Conservation (phyloP, 2,329 filamentous ascomycete genomes). For the Colletotrichum orchidophilum region DNA sequence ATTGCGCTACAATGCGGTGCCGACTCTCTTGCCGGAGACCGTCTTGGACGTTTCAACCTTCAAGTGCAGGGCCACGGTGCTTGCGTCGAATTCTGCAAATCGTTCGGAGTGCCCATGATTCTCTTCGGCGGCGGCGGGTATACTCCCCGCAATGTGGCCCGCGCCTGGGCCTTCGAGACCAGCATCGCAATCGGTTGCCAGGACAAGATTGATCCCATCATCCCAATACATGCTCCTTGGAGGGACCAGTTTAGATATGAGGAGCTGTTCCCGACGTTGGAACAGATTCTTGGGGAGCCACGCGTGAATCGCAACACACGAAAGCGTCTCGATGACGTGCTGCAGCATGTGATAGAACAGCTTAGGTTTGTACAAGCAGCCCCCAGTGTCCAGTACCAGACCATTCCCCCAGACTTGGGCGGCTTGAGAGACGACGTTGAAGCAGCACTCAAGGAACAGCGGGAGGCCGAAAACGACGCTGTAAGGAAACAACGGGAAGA, state of each 20-base stretch:
- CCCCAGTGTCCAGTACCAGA: conserved; percentile 86
- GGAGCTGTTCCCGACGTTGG: conserved; percentile 88
- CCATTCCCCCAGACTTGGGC: conserved; percentile 80
- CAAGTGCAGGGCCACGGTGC: conserved; percentile 94
- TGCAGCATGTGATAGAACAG: conserved; percentile 84
- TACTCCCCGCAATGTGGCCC: conserved; percentile 94
- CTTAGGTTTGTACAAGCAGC: conserved; percentile 84
- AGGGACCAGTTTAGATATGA: conserved; percentile 84
- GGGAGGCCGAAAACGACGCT: conserved; percentile 65
- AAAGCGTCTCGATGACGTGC: conserved; percentile 77
- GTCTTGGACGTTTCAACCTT: conserved; percentile 94
- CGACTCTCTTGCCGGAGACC: conserved; percentile 92
- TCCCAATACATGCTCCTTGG: conserved; percentile 85
- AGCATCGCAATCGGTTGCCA: conserved; percentile 84
- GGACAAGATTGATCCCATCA: conserved; percentile 73
- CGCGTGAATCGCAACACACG: conserved; percentile 81
- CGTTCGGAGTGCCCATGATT: conserved; percentile 80
- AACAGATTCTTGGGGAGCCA: conserved; percentile 73
- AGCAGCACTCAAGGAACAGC: conserved; percentile 71
- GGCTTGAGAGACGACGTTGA: conserved; percentile 76
- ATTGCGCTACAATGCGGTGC: conserved; percentile 97
- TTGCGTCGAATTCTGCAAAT: conserved; percentile 91
- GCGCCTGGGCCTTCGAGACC: conserved; percentile 97
- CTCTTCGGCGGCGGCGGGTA: conserved; percentile 96
- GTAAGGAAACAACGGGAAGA: conserved; percentile 64